phyloP scores from a whole-genome alignment of 495 filamentous ascomycete genomes.

The Penicillium crystallinum region DNA sequence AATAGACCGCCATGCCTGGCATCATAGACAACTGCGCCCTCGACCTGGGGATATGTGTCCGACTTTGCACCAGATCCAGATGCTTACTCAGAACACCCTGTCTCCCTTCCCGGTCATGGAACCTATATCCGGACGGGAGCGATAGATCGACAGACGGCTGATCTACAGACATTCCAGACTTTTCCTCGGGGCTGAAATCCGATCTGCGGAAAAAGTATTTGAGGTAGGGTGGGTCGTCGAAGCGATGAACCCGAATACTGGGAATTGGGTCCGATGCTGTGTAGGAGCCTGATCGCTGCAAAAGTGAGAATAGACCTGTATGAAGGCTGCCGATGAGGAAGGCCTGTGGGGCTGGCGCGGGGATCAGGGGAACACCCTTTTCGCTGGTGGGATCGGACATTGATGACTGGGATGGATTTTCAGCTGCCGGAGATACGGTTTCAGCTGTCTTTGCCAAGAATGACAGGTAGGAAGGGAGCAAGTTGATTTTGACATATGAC shows the following conservation, averaged over 20 bases:
- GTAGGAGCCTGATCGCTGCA: constrained; percentile 16
- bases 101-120: constrained; percentile 18
- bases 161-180: not conserved
- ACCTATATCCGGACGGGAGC: constrained; percentile 31
- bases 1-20: constrained; percentile 34
- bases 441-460: not conserved
- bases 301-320: constrained; percentile 24
- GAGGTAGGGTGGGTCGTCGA: constrained; percentile 30
- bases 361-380: constrained; percentile 19
- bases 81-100: constrained; percentile 23
- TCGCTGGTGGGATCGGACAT: not conserved
- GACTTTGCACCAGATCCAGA: constrained; percentile 33
- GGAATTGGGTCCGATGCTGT: constrained; percentile 4
- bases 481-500: constrained; percentile 16
- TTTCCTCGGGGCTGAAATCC: constrained; percentile 8
- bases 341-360: constrained; percentile 23
- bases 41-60: constrained; percentile 37
- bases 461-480: constrained; percentile 27
- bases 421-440: constrained; percentile 5
- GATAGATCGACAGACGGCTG: not conserved
- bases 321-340: constrained; percentile 35
- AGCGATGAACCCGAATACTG: constrained; percentile 29
- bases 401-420: not conserved
- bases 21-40: constrained; percentile 25
- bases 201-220: constrained; percentile 29